Base-by-base conservation (phyloP, 345 rosid genomes). In the Noccaea caerulescens region DNA sequence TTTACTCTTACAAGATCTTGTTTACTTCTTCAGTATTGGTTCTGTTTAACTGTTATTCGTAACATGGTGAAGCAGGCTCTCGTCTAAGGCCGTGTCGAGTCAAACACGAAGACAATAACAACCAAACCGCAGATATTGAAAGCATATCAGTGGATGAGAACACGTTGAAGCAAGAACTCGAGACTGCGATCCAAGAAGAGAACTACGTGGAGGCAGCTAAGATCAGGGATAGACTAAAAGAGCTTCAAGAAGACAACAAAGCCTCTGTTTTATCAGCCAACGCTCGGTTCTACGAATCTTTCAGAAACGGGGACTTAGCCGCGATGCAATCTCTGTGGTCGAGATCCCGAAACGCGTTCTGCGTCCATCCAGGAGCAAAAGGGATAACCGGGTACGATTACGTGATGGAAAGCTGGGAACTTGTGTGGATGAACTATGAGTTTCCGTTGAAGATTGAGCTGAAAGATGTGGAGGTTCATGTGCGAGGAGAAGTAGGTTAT, bases 341-440 rank as follows among this genome's bases (percentile, higher is more conserved):
- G 1, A 86, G 81, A 72, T 77, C 85, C 0, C 88, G 82, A 53
- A 76, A 84, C 45, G 85, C 83, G 0, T 89, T 96, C 62, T 91
- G 96, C 43, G 93, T 89, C 60, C 96, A 94, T 68, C 99, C 99
- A 0, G 95, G 96, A 12, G 88, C 89, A 0, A 81, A 86, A 79
- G 97, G 93, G 18, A 85, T 94, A 63, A 77, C 80, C 0, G 93
- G 98, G 23, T 87, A 94, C 33, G 96, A 89, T 25, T 72, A 79
- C 10, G 91, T 93, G 27, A 83, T 93, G 81, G 98, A 91, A 66
- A 94, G 99, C 79, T 91, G 98, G 98, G 97, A 89, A 56, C 72
- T 85, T 75, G 96, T 94, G 33, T 85, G 95, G 99, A 84, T 83
- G 87, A 84, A 91, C 79, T 92, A 88, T 33, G 93, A 91, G 52